These are phyloP conservation scores for Austroboletus niveus DNA, from an alignment of 1,284 basidiomycete genomes.

Conservation along the genomic window DNA sequence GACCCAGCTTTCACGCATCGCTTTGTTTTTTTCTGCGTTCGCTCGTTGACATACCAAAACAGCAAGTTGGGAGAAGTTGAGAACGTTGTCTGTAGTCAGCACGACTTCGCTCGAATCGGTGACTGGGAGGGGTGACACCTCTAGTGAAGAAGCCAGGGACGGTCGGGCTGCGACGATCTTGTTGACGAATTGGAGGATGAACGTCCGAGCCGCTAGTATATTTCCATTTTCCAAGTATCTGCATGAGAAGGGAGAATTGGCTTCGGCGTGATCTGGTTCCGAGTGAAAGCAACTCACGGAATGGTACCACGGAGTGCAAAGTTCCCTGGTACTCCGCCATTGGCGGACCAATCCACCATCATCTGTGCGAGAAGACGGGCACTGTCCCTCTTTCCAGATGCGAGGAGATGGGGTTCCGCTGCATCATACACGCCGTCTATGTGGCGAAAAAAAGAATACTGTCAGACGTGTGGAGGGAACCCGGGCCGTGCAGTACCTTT, in stretches of 20 bases:
- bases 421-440: constrained; percentile 71
- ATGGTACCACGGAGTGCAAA: constrained; percentile 83
- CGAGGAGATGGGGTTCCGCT: constrained; percentile 80
- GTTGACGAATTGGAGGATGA: constrained; percentile 75
- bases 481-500: constrained; percentile 58
- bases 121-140: constrained; percentile 43
- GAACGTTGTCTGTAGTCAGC: constrained; percentile 66
- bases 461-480: constrained; percentile 1
- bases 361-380: constrained; percentile 83
- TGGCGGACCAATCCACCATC: constrained; percentile 75
- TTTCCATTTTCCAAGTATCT: constrained; percentile 85
- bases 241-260: background rate
- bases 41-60: constrained; percentile 82
- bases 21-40: constrained; percentile 70
- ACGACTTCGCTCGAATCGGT: constrained; percentile 59
- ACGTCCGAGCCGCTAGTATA: constrained; percentile 81
- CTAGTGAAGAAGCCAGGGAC: constrained; percentile 40
- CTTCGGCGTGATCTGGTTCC: background rate
- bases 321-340: constrained; percentile 49
- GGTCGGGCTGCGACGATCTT: constrained; percentile 47
- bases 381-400: constrained; percentile 84
- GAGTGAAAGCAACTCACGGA: constrained; percentile 53
- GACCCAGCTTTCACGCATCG: constrained; percentile 78
- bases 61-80: constrained; percentile 89
- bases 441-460: background rate